phyloP scores from a whole-genome alignment of 192 early-diverging fungal genomes.

The Mycoemilia scoparia region DNA sequence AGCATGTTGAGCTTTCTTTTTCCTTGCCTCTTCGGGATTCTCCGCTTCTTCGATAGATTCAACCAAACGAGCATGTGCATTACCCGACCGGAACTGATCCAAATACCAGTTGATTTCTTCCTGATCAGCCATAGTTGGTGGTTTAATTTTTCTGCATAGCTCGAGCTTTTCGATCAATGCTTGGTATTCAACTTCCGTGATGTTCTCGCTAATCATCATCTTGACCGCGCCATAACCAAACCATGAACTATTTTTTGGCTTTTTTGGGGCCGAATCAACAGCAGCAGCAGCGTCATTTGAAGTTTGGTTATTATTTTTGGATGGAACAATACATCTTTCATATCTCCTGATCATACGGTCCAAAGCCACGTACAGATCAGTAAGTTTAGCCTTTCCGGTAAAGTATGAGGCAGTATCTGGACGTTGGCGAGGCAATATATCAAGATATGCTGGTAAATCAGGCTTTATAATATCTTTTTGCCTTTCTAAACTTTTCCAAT shows the following conservation, averaged over 20 bases:
- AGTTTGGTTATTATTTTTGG: neutral
- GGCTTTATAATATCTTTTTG: too few species aligned
- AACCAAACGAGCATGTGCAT: constrained; percentile 7
- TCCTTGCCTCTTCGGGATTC: constrained; percentile 3
- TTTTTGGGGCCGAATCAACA: constrained; percentile 1
- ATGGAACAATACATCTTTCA: constrained; percentile 6
- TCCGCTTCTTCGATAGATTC: neutral
- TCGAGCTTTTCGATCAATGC: constrained; percentile 5
- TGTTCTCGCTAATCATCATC: constrained; percentile 5
- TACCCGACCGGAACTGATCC: constrained; percentile 12
- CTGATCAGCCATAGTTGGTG: neutral
- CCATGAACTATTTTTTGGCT: constrained; percentile 4
- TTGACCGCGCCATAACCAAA: constrained; percentile 4
- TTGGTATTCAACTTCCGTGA: constrained; percentile 11
- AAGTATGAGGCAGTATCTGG: constrained; percentile 70
- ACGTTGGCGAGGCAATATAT: constrained; percentile 22
- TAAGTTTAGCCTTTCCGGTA: constrained; percentile 65
- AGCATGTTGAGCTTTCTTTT: constrained; percentile 18
- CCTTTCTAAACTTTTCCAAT: too few species aligned
- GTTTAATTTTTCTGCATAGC: constrained; percentile 2
- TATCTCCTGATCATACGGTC: constrained; percentile 31
- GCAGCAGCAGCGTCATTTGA: constrained; percentile 11
- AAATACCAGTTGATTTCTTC: constrained; percentile 6
- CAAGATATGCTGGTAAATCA: too few species aligned
- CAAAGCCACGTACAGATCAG: constrained; percentile 48